Percentiles rank a stretch among this genome's conserved stretches.
Evolutionary conservation across 2,329 filamentous ascomycete species (phyloP).

Genomic region (Ascochyta clinopodiicola): DNA sequence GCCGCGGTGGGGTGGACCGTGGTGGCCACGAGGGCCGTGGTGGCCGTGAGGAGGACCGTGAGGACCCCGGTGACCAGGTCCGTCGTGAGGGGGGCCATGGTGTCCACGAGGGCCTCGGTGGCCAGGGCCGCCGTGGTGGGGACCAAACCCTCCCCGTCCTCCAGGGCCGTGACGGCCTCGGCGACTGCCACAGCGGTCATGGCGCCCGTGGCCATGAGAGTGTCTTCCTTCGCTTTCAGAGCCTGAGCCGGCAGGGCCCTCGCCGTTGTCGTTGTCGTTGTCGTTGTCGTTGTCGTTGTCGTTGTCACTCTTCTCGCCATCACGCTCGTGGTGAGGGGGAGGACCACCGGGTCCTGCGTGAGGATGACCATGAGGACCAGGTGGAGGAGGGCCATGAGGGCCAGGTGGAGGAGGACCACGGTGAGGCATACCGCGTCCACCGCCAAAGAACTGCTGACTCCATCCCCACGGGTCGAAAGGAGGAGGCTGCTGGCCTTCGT

Average conservation of each 20-base stretch:
- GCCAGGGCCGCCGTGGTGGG: conserved; percentile 18
- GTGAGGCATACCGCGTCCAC: conserved; percentile 34
- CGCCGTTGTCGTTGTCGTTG: conserved; percentile 34
- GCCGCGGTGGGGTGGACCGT: conserved; percentile 12
- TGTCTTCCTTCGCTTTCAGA: conserved; percentile 37
- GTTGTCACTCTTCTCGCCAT: conserved; percentile 24
- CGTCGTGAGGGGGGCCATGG: conserved; percentile 7
- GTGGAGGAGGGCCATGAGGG: conserved; percentile 24
- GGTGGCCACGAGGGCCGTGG: conserved; percentile 11
- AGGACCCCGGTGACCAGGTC: conserved; percentile 5
- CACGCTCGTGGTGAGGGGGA: conserved; percentile 14
- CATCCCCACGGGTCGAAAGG: conserved; percentile 44
- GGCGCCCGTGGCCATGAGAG: conserved; percentile 21
- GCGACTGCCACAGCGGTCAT: conserved; percentile 31
- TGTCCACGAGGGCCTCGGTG: conserved; percentile 16
- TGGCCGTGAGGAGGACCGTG: conserved; percentile 25
- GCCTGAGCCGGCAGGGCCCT: conserved; percentile 38
- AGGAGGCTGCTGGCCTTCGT: conserved; percentile 25
- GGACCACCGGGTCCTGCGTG: background rate
- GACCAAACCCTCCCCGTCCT: conserved; percentile 27
- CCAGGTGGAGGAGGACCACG: conserved; percentile 39
- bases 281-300: conserved; percentile 31
- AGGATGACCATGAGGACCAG: conserved; percentile 26
- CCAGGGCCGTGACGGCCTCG: conserved; percentile 32
- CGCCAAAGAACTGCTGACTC: conserved; percentile 40